Base-by-base conservation (phyloP, 2,329 filamentous ascomycete genomes). In the Neoascochyta sp. region DNA sequence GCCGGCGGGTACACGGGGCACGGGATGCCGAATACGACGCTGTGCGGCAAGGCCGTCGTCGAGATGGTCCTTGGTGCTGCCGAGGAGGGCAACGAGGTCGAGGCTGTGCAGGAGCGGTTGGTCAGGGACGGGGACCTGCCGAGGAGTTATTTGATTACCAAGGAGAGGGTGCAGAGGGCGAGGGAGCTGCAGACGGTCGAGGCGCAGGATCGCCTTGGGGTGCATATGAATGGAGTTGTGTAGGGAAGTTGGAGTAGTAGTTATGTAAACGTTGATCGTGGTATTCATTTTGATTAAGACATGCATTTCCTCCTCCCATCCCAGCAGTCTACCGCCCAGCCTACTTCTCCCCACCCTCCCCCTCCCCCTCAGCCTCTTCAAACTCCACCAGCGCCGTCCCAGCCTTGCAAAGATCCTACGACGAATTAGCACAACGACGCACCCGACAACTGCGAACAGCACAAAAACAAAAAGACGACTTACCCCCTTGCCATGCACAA, bases 21-120 rank as follows among this genome's bases (percentile, higher is more conserved):
- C 57, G 85, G 85, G 0, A 87, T 88, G 83, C 82, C 83, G 12
- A 79, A 81, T 46, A 78, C 81, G 10, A 79, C 80, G 40, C 64
- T 86, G 22, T 79, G 75, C 45, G 84, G 74, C 2, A 75, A 78
- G 36, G 77, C 77, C 1, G 74, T 77, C 9, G 81, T 76, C 7
- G 64, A 74, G 25, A 73, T 82, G 68, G 75, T 85, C 30, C 47
- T 71, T 33, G 66, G 66, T 1, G 45, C 34, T 11, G 56, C 56
- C 13, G 49, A 50, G 9, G 58, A 53, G 0, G 61, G 60, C n/a
- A 56, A 60, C 4, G 62, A 62, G 7, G 14, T 58, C 15, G 20
- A 17, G 3, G 27, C 32, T 3, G 24, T 61, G n/a, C 49, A 59
- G 18, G 36, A 52, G 22, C 36, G 41, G 16, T 56, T 65, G 52